Evolutionary conservation across 2,329 filamentous ascomycete species (phyloP).

Genomic region (Dactylellina drechsleri): DNA sequence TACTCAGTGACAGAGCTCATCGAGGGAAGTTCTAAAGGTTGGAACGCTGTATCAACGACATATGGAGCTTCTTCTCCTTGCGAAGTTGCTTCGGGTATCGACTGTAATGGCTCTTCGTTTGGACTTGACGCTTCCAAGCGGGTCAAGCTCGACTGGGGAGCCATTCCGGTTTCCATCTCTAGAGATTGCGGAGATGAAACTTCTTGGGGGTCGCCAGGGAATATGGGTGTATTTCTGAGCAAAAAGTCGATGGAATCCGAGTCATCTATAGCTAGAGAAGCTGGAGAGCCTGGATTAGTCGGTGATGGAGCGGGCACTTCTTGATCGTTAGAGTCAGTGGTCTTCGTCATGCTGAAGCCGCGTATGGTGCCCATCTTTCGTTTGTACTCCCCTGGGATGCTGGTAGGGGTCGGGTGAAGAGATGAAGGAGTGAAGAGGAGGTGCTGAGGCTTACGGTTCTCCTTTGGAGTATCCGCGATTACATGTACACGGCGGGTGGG

Average conservation of each 20-base stretch:
- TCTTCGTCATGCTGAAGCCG: slow-evolving; percentile 14
- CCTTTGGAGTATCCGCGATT: neutral
- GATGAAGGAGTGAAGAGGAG: neutral
- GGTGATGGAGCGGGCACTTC: neutral
- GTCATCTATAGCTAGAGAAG: slow-evolving; percentile 19
- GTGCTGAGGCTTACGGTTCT: slow-evolving; percentile 1
- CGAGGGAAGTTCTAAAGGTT: neutral
- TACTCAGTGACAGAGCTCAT: neutral
- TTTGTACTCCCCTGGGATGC: neutral
- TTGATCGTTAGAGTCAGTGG: neutral
- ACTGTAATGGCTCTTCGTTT: neutral
- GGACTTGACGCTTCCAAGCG: neutral
- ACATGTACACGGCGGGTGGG: neutral
- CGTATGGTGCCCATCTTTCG: slow-evolving; percentile 34
- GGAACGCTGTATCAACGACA: neutral
- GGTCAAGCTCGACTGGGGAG: neutral
- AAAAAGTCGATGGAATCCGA: slow-evolving; percentile 49
- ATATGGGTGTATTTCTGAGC: slow-evolving; percentile 34
- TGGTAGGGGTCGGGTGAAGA: neutral
- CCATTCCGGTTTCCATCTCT: neutral
- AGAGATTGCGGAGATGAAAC: slow-evolving; percentile 2
- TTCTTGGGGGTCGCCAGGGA: slow-evolving; percentile 25
- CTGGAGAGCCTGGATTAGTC: neutral
- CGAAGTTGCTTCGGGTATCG: neutral
- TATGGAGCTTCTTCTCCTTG: neutral